phyloP scores from a whole-genome alignment of 2,329 filamentous ascomycete species.

The Rutstroemia sp. region DNA sequence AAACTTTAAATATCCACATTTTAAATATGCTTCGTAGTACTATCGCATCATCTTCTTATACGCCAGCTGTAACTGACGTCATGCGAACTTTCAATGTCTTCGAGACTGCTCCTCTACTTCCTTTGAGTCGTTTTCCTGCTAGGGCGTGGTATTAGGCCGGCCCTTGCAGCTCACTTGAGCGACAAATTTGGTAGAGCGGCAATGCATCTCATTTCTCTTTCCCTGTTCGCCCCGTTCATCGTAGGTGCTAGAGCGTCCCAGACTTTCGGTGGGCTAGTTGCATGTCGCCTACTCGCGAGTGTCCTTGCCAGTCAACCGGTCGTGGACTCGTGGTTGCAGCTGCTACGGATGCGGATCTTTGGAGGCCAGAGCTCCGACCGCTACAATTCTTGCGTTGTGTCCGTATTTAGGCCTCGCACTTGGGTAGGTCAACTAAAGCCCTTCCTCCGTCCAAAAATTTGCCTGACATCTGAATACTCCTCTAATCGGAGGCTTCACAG shows the following conservation, averaged over 20 bases:
- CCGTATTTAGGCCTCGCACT: slow-evolving; percentile 31
- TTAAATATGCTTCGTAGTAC: neutral
- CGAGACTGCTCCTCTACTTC: neutral
- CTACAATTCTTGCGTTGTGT: slow-evolving; percentile 41
- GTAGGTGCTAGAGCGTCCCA: neutral
- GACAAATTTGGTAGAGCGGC: neutral
- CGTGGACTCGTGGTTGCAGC: slow-evolving; percentile 54
- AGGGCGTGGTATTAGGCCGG: neutral
- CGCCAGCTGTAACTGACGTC: neutral
- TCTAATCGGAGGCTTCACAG: slow-evolving; percentile 29
- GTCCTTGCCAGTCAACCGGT: slow-evolving; percentile 32
- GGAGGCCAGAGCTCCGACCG: slow-evolving; percentile 48
- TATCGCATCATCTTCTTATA: neutral
- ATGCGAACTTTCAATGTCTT: neutral
- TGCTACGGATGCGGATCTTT: slow-evolving; percentile 59
- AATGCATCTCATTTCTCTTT: neutral
- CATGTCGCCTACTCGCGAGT: slow-evolving; percentile 54
- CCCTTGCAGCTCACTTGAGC: neutral
- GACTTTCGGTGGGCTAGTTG: neutral
- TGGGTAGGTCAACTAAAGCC: neutral
- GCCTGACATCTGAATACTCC: slow-evolving; percentile 14
- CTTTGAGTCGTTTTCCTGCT: neutral
- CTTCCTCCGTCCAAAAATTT: neutral
- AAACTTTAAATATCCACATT: neutral
- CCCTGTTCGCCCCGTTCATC: neutral